Conservation (phyloP, 371 early-diverging fungal genomes). For the Mucor saturninus region DNA sequence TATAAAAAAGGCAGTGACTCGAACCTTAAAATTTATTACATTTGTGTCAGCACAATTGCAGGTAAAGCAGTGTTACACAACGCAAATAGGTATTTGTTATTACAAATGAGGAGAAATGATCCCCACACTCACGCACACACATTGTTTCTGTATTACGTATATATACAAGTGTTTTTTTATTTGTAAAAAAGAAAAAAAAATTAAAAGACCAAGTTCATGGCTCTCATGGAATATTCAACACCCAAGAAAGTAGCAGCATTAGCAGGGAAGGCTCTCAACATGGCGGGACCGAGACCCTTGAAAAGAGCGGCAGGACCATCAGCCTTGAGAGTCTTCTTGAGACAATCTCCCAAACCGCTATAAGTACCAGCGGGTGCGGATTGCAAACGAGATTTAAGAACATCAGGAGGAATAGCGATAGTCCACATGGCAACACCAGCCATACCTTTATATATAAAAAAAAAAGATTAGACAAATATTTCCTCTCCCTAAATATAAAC, state of each 20-base stretch:
- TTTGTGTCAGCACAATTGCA: slow-evolving; percentile 30
- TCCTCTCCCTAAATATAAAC: neutral
- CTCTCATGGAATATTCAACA: slow-evolving; percentile 53
- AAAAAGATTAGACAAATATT: neutral
- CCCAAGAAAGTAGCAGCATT: slow-evolving; percentile 78
- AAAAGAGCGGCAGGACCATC: slow-evolving; percentile 95
- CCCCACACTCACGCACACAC: neutral
- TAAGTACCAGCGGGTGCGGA: slow-evolving; percentile 94
- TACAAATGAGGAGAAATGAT: slow-evolving; percentile 10
- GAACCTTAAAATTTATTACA: slow-evolving; percentile 17
- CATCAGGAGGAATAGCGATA: slow-evolving; percentile 93
- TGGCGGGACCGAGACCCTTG: slow-evolving; percentile 95
- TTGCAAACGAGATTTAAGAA: slow-evolving; percentile 96
- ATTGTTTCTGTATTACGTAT: neutral
- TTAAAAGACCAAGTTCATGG: slow-evolving; percentile 52
- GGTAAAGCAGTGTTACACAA: slow-evolving; percentile 10
- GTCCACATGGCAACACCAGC: slow-evolving; percentile 88
- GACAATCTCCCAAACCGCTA: slow-evolving; percentile 78
- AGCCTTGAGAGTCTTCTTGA: slow-evolving; percentile 79
- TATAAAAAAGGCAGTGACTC: slow-evolving; percentile 4
- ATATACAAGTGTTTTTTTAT: slow-evolving; percentile 15
- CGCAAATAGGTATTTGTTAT: slow-evolving; percentile 1
- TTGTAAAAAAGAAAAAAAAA: neutral
- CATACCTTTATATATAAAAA: slow-evolving; percentile 54
- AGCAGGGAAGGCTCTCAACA: slow-evolving; percentile 95